Percentiles rank a stretch among this genome's conserved stretches.
These are phyloP conservation scores for Vicia faba DNA, from an alignment of 306 rosid genomes.

Conservation along the genomic window DNA sequence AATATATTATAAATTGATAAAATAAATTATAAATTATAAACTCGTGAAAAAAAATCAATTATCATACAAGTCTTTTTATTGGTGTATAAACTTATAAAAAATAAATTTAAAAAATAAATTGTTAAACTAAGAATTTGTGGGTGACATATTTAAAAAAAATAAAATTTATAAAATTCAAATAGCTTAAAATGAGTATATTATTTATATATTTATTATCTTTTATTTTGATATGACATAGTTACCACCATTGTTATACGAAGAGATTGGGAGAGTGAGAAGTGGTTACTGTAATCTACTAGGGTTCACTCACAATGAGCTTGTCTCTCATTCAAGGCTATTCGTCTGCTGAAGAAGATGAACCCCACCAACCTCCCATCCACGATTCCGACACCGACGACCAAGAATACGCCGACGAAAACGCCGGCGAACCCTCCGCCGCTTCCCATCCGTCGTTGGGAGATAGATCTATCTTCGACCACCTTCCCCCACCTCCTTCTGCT, in stretches of 20 bases:
- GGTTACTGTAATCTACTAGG: not conserved
- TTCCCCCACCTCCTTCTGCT: conserved; percentile 54
- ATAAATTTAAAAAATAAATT: too few relatives aligned
- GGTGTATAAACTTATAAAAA: too few relatives aligned
- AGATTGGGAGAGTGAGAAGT: not conserved
- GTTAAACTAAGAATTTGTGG: too few relatives aligned
- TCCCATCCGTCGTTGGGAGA: conserved; percentile 54
- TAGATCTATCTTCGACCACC: conserved; percentile 64
- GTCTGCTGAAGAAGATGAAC: conserved; percentile 60
- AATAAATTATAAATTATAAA: too few relatives aligned
- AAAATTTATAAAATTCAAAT: too few relatives aligned
- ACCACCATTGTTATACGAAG: not conserved
- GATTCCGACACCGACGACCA: conserved; percentile 39
- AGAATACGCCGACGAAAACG: not conserved
- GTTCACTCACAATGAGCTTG: conserved; percentile 62
- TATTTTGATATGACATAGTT: too few relatives aligned
- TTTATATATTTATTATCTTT: too few relatives aligned
- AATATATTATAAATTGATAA: too few relatives aligned
- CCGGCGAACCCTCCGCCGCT: conserved; percentile 24
- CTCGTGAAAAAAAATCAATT: too few relatives aligned
- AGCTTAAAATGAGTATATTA: too few relatives aligned
- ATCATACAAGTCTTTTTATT: too few relatives aligned
- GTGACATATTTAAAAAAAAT: too few relatives aligned
- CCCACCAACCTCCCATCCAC: conserved; percentile 29
- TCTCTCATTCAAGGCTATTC: conserved; percentile 87